phyloP scores from a whole-genome alignment of 73 alveolate species.

The Tetrahymena thermophila region DNA sequence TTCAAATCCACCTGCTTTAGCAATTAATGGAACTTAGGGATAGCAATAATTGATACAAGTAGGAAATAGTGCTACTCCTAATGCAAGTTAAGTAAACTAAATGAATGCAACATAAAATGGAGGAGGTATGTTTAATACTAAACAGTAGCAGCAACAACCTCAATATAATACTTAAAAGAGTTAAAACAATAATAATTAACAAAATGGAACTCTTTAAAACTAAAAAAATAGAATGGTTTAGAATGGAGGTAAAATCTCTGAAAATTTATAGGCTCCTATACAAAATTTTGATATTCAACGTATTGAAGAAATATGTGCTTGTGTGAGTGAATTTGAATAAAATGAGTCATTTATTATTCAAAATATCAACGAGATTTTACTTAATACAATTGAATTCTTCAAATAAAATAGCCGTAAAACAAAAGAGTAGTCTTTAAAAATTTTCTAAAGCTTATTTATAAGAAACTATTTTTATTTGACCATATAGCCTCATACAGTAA shows the following conservation, averaged over 20 bases:
- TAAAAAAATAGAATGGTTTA: neutral
- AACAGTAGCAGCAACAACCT: neutral
- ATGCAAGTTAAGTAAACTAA: neutral
- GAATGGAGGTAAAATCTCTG: neutral
- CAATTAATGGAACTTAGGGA: neutral
- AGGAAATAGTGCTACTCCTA: neutral
- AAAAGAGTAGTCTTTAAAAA: neutral
- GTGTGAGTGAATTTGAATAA: neutral
- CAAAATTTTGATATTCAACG: neutral
- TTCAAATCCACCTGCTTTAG: neutral
- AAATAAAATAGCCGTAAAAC: neutral
- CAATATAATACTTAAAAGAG: neutral
- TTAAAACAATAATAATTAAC: neutral
- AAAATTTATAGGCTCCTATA: neutral
- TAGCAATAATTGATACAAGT: neutral
- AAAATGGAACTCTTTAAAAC: neutral
- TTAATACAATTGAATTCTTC: neutral
- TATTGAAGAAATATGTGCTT: neutral
- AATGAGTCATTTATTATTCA: neutral
- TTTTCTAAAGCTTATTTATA: neutral
- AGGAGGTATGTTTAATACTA: neutral
- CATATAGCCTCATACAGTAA: neutral
- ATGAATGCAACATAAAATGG: neutral
- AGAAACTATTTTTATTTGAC: neutral
- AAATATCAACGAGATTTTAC: neutral